Evolutionary conservation across 225 moss, liverwort and hornwort species (phyloP).

Genomic region (Physcomitrellopsis africana): DNA sequence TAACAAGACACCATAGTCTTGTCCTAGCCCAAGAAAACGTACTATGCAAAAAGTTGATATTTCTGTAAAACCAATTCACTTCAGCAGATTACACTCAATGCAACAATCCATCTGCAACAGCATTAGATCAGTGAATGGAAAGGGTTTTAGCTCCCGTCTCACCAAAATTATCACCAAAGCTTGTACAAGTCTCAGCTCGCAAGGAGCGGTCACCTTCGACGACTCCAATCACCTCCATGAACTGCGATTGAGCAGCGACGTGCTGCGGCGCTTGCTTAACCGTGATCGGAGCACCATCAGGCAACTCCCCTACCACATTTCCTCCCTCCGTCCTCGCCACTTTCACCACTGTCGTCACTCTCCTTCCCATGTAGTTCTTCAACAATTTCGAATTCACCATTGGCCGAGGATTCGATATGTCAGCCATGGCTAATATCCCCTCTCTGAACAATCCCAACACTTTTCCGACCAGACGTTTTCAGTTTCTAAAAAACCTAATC

Average conservation of each 20-base stretch:
- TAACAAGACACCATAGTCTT: neutral
- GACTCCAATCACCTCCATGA: slow-evolving; percentile 81
- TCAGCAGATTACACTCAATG: neutral
- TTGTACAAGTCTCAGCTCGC: slow-evolving; percentile 75
- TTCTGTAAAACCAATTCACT: neutral
- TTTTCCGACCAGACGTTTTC: neutral
- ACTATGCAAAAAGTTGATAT: neutral
- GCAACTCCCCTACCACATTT: slow-evolving; percentile 56
- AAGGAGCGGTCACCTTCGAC: slow-evolving; percentile 69
- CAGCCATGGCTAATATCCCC: slow-evolving; percentile 32
- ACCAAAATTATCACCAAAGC: slow-evolving; percentile 88
- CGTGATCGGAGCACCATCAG: slow-evolving; percentile 74
- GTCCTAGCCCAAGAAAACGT: neutral
- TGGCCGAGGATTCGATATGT: slow-evolving; percentile 67
- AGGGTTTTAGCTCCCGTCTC: slow-evolving; percentile 8
- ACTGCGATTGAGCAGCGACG: slow-evolving; percentile 55
- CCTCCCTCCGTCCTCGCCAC: slow-evolving; percentile 61
- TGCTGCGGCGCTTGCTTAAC: slow-evolving; percentile 61
- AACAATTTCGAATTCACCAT: slow-evolving; percentile 79
- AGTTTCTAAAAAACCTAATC: neutral
- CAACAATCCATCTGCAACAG: neutral
- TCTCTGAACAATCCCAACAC: slow-evolving; percentile 5
- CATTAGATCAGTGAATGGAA: neutral
- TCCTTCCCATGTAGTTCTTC: slow-evolving; percentile 61
- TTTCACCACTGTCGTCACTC: slow-evolving; percentile 84